These are phyloP conservation scores for Lycium barbarum DNA, from an alignment of 257 asterid species.

Conservation along the genomic window DNA sequence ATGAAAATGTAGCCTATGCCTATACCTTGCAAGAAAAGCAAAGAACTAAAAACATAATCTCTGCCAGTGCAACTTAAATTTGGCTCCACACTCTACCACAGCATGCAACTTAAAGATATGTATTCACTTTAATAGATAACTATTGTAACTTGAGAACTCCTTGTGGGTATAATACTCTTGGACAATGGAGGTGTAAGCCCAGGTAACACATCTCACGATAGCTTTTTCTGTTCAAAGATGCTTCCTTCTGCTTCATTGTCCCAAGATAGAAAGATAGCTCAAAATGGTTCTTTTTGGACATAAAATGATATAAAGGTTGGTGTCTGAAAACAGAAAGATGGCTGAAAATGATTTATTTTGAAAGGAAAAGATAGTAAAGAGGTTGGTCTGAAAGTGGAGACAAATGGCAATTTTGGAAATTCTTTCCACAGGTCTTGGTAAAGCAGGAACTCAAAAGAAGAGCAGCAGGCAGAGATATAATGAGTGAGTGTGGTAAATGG, in stretches of 20 bases:
- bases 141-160: not conserved
- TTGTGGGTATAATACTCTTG: not conserved
- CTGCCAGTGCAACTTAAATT: not conserved
- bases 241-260: constrained; percentile 22
- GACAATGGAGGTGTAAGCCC: not conserved
- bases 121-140: not conserved
- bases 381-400: not conserved
- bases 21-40: not conserved
- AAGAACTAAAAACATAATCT: not conserved
- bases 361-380: not conserved
- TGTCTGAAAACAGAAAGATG: not conserved
- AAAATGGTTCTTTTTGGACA: not conserved
- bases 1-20: not conserved
- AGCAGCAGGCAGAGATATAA: not conserved
- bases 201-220: not conserved
- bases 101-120: not conserved
- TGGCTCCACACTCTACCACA: not conserved
- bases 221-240: constrained; percentile 18
- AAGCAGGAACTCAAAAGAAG: not conserved
- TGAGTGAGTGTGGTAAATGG: not conserved
- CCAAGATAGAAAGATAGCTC: constrained; percentile 13
- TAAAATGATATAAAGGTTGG: not conserved
- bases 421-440: not conserved
- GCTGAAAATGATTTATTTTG: not conserved
- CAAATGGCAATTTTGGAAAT: not conserved